Evolutionary conservation across 73 alveolate genomes (phyloP).

Genomic region (Stentor roeselii): DNA sequence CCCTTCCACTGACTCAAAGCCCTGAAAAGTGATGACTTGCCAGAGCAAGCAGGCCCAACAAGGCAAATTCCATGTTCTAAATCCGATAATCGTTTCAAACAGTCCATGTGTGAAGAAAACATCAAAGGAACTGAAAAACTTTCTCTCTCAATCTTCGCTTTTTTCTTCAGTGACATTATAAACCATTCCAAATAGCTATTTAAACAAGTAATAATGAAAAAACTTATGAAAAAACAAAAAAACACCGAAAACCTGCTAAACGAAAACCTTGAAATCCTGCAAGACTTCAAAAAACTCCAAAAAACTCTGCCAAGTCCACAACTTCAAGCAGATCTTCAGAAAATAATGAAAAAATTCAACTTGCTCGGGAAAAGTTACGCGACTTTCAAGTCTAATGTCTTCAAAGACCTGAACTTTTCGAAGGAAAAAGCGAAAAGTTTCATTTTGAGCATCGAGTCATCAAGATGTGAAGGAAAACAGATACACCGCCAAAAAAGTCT

Average conservation of each 20-base stretch:
- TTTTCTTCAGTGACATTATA: not conserved
- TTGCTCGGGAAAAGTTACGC: not conserved
- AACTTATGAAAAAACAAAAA: too few species aligned
- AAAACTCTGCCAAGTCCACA: not conserved
- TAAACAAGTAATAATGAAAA: too few species aligned
- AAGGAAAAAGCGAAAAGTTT: not conserved
- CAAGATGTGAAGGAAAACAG: not conserved
- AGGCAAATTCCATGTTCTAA: slow-evolving; percentile 13
- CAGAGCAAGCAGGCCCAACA: slow-evolving; percentile 59
- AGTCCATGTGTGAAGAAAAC: not conserved
- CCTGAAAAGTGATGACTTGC: slow-evolving; percentile 49
- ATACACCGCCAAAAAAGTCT: not conserved
- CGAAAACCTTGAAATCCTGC: not conserved
- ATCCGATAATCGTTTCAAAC: too few species aligned
- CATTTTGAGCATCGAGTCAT: not conserved
- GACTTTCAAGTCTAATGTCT: not conserved
- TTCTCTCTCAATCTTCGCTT: not conserved
- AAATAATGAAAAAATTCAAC: not conserved
- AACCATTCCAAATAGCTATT: too few species aligned
- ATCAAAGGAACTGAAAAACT: not conserved
- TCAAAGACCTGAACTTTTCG: not conserved
- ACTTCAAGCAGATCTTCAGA: not conserved
- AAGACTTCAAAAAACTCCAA: not conserved
- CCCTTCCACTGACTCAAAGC: slow-evolving; percentile 28
- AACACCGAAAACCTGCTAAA: not conserved